Base-by-base conservation (phyloP, 2,329 filamentous ascomycete species). In the Fusarium sublunatum region DNA sequence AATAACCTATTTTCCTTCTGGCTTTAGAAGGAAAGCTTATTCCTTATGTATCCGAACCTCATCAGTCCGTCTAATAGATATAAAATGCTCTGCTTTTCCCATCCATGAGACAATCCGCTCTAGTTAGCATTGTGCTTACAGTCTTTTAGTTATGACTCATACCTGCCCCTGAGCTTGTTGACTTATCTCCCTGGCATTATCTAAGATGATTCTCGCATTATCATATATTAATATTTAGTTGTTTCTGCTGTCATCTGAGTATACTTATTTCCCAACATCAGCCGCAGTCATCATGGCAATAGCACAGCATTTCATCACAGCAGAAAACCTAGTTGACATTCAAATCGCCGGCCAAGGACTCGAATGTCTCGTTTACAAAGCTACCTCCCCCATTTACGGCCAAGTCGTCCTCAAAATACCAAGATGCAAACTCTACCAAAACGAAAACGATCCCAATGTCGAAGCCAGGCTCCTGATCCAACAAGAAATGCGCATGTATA, bases 321-420 rank as follows among this genome's bases (percentile, higher is more conserved):
- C 46, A 13, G 56, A 59, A 24, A 41, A 28, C 3, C 4, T 59
- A 1, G 10, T 9, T 2, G 26, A 38, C 9, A 9, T 59, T 10
- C 2, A 40, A 36, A 19, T 9, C 13, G 40, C 54, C 3, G 54
- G 56, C 1, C 29, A 53, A 59, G 56, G 56, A 5, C 46, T 59
- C 4, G 56, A 59, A 15, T 59, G 54, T 2, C 31, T 59, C 2
- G 56, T 59, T n/a, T 45, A 53, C 7, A 59, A 59, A 59, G 56
- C 40, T 12, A 41, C 1, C 0, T 45, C 53, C 1, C 26, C 40
- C 10, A 5, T 0, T 0, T 41, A 59, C n/a, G 47, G 31, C 1
- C 22, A 5, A 6, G 46, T 59, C 10, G 54, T 59, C 7, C 54
- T 59, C 25, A 53, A 38, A 15, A 13, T 59, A 0, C 56, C 56